phyloP scores from a whole-genome alignment of 257 asterid genomes.

The Striga asiatica region DNA sequence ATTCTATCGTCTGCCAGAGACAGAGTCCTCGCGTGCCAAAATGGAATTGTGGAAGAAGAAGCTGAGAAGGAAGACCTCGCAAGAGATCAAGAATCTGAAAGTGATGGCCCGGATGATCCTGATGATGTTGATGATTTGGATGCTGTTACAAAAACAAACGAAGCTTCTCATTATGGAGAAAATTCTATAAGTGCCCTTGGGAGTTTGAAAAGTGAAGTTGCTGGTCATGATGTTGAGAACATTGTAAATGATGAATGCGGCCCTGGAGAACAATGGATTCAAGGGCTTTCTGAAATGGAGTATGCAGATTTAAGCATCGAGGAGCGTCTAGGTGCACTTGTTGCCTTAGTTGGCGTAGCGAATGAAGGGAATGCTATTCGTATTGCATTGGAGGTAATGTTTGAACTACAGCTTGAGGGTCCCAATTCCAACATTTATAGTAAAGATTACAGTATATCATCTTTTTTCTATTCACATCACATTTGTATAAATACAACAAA shows the following conservation, averaged over 20 bases:
- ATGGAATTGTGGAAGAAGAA: conserved; percentile 46
- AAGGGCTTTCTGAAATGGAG: conserved; percentile 79
- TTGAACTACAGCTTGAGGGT: too few species aligned
- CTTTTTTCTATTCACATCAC: too few species aligned
- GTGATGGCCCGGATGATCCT: conserved; percentile 63
- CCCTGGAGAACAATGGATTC: conserved; percentile 69
- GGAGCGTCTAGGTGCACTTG: conserved; percentile 80
- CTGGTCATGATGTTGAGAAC: conserved; percentile 26
- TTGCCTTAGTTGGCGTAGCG: conserved; percentile 59
- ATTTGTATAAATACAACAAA: too few species aligned
- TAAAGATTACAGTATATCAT: too few species aligned
- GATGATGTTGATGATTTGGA: conserved; percentile 57
- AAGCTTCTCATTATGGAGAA: conserved; percentile 25
- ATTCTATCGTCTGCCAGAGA: conserved; percentile 64
- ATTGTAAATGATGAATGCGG: conserved; percentile 37
- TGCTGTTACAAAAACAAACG: conserved; percentile 24
- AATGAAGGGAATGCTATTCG: conserved; percentile 86
- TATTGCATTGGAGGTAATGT: conserved; percentile 54
- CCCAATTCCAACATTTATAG: too few species aligned
- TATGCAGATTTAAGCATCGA: conserved; percentile 60
- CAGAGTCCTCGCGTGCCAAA: conserved; percentile 44
- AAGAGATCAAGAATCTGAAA: conserved; percentile 37
- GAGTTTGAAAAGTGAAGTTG: conserved; percentile 23
- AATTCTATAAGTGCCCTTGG: conserved; percentile 14
- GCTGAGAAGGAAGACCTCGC: conserved; percentile 16